A percentile compares a stretch with the other conserved stretches of the same genome.
Evolutionary conservation across 495 filamentous ascomycete genomes (phyloP).

Genomic region (Tuber calosporum): DNA sequence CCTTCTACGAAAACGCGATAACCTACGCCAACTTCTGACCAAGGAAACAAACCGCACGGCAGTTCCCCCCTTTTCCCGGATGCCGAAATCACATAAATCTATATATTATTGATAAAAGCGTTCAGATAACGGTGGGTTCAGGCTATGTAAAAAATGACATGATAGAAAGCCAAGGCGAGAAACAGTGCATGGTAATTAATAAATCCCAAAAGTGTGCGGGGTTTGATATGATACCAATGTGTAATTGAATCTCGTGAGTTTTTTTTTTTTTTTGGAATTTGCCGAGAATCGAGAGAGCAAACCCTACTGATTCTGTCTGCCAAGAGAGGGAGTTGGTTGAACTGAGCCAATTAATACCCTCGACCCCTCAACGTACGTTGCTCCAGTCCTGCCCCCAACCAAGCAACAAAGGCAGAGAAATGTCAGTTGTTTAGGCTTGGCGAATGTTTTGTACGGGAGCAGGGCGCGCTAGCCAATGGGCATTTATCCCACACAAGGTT

Average conservation of each 20-base stretch:
- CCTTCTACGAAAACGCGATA: not conserved
- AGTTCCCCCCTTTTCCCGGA: not conserved
- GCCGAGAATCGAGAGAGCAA: not conserved
- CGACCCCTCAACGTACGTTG: not conserved
- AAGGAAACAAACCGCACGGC: not conserved
- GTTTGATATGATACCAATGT: conserved; percentile 4
- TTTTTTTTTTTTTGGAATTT: not conserved
- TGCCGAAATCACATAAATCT: not conserved
- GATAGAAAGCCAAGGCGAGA: not conserved
- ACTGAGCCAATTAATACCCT: not conserved
- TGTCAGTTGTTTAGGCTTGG: conserved; percentile 1
- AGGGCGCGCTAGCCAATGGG: not conserved
- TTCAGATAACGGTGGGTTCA: not conserved
- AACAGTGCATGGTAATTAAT: not conserved
- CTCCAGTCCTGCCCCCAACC: too few species aligned
- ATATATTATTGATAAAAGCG: not conserved
- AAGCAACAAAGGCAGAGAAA: not conserved
- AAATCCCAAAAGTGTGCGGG: not conserved
- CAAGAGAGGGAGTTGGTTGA: not conserved
- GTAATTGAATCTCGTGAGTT: not conserved
- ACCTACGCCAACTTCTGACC: not conserved
- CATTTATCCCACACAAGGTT: not conserved
- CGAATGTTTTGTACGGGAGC: not conserved
- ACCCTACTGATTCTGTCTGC: not conserved
- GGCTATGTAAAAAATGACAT: not conserved